A percentile compares a stretch with the other conserved stretches of the same genome.
Conservation (phyloP, 495 filamentous ascomycete species). For the Bombardia bombarda region DNA sequence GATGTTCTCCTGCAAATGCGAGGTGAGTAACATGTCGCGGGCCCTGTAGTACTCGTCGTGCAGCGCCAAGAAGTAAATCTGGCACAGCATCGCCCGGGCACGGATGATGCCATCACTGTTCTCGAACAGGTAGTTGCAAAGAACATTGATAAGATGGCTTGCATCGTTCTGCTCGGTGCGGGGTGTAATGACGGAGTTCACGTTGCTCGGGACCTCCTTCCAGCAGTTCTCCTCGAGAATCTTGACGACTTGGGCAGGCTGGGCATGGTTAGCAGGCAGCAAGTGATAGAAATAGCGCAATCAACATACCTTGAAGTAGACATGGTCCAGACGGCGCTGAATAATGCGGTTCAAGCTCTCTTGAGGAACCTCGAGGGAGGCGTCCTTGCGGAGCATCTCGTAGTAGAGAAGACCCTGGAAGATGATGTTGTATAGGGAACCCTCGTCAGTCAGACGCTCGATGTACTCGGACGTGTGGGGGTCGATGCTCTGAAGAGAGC, state of each 20-base stretch:
- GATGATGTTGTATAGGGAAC: conserved; percentile 84
- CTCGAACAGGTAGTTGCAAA: conserved; percentile 91
- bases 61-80: conserved; percentile 95
- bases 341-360: conserved; percentile 84
- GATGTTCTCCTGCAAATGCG: conserved; percentile 96
- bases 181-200: conserved; percentile 76
- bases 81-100: conserved; percentile 93
- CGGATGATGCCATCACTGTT: conserved; percentile 92
- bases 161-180: conserved; percentile 57
- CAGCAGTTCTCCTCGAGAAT: conserved; percentile 88
- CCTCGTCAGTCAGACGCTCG: conserved; percentile 85
- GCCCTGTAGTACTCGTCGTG: conserved; percentile 97
- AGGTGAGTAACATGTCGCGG: conserved; percentile 99
- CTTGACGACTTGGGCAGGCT: conserved; percentile 84
- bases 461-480: conserved; percentile 99
- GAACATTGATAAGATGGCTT: conserved; percentile 66
- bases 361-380: conserved; percentile 65
- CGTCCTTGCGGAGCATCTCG: conserved; percentile 64
- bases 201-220: conserved; percentile 64
- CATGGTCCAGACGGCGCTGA: conserved; percentile 88
- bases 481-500: conserved; percentile 92
- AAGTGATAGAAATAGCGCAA: too few species aligned
- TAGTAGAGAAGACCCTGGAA: conserved; percentile 80
- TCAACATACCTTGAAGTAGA: conserved; percentile 91
- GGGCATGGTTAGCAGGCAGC: conserved; percentile 17